These are phyloP conservation scores for Laguncularia racemosa DNA, from an alignment of 345 rosid genomes.

Conservation along the genomic window DNA sequence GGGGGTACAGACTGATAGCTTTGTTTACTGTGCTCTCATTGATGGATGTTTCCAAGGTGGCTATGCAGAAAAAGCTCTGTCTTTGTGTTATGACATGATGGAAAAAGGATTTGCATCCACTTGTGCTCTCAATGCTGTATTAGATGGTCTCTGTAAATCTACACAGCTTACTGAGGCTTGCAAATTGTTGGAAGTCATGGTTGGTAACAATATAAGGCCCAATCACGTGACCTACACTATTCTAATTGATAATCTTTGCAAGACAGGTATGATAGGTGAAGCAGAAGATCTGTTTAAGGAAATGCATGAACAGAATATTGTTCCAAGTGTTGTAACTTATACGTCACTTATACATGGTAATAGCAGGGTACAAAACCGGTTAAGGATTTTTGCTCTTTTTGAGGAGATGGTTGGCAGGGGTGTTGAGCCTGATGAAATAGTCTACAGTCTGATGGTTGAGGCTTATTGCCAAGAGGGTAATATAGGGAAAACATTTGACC, in stretches of 20 bases:
- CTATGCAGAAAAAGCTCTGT: slow-evolving; percentile 42
- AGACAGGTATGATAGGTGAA: slow-evolving; percentile 41
- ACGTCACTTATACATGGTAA: slow-evolving; percentile 56
- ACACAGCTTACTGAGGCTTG: slow-evolving; percentile 32
- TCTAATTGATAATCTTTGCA: slow-evolving; percentile 61
- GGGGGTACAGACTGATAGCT: slow-evolving; percentile 58
- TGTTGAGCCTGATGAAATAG: slow-evolving; percentile 58
- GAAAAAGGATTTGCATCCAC: slow-evolving; percentile 42
- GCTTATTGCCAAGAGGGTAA: slow-evolving; percentile 49
- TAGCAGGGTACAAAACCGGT: slow-evolving; percentile 28
- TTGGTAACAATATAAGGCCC: slow-evolving; percentile 31
- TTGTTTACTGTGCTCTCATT: slow-evolving; percentile 50
- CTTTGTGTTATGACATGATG: slow-evolving; percentile 41
- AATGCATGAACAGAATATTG: slow-evolving; percentile 46
- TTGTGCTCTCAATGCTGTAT: slow-evolving; percentile 50
- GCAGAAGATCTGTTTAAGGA: slow-evolving; percentile 48
- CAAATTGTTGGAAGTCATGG: slow-evolving; percentile 35
- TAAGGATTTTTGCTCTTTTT: slow-evolving; percentile 42
- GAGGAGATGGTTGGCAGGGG: slow-evolving; percentile 51
- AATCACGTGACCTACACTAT: slow-evolving; percentile 61
- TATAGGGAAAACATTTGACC: slow-evolving; percentile 29
- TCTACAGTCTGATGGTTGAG: slow-evolving; percentile 40
- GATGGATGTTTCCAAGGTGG: slow-evolving; percentile 68
- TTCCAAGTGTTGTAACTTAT: slow-evolving; percentile 48
- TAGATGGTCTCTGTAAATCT: slow-evolving; percentile 52